Evolutionary conservation across 768 basidiomycete species (phyloP).

Genomic region (Rhodosporidiobolus odoratus): DNA sequence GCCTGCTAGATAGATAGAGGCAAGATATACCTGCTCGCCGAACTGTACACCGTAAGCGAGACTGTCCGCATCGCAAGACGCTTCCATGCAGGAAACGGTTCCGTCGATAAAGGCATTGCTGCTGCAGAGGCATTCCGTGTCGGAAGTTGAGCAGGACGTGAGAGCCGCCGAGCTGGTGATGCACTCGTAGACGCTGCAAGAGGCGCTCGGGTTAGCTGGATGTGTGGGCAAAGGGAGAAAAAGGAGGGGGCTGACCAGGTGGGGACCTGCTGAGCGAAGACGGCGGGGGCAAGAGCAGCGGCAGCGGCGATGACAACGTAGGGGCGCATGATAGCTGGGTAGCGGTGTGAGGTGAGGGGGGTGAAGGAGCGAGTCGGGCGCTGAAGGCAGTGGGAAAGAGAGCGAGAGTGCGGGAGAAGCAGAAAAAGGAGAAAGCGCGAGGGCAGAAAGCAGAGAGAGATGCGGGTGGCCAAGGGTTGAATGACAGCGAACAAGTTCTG

Average conservation of each 20-base stretch:
- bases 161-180: background rate
- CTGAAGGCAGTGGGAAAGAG: background rate
- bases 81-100: constrained; percentile 12
- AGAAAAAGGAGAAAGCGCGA: background rate
- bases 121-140: constrained; percentile 23
- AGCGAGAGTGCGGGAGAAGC: background rate
- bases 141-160: constrained; percentile 17
- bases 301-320: constrained; percentile 24
- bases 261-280: constrained; percentile 19
- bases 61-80: background rate
- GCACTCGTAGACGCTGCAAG: constrained; percentile 22
- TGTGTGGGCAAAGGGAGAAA: too few relatives aligned
- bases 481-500: too few relatives aligned
- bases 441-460: background rate
- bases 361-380: background rate
- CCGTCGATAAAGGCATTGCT: constrained; percentile 15
- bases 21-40: constrained; percentile 19
- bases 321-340: constrained; percentile 12
- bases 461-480: too few relatives aligned
- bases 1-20: too few relatives aligned
- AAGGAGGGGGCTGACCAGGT: constrained; percentile 7
- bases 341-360: background rate
- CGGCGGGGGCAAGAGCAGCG: constrained; percentile 10
- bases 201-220: background rate
- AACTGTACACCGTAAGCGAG: constrained; percentile 8